Percentiles rank a stretch among this genome's conserved stretches.
These are phyloP conservation scores for Heterobasidion irregulare DNA, from an alignment of 1,284 basidiomycete genomes.

Conservation along the genomic window DNA sequence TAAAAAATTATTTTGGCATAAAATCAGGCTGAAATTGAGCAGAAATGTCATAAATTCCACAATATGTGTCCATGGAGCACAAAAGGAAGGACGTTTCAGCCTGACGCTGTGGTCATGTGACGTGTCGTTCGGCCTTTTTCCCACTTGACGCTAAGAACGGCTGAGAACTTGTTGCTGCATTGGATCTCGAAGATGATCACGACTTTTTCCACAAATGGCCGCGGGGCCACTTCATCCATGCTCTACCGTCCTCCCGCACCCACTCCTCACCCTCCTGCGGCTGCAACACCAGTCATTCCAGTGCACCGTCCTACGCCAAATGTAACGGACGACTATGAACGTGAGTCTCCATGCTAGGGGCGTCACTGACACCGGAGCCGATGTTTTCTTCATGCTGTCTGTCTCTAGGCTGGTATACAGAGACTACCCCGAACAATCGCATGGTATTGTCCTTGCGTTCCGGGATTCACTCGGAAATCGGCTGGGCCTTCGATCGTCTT, in stretches of 20 bases:
- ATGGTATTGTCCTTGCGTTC: slow-evolving; percentile 77
- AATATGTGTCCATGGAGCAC: too few species aligned
- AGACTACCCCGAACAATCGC: slow-evolving; percentile 62
- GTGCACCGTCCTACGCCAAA: slow-evolving; percentile 26
- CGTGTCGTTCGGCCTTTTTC: too few species aligned
- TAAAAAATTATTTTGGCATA: too few species aligned
- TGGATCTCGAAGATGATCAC: slow-evolving; percentile 10
- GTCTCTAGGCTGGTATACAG: slow-evolving; percentile 68
- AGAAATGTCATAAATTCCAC: too few species aligned
- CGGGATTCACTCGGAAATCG: slow-evolving; percentile 65
- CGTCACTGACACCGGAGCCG: neutral
- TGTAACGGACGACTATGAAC: slow-evolving; percentile 67
- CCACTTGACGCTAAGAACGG: too few species aligned
- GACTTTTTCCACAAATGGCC: slow-evolving; percentile 12
- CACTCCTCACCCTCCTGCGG: neutral
- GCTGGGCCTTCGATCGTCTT: slow-evolving; percentile 76
- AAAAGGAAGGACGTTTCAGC: too few species aligned
- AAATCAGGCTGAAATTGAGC: too few species aligned
- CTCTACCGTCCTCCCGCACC: slow-evolving; percentile 9
- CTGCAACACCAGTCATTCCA: slow-evolving; percentile 4
- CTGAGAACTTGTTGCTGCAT: slow-evolving; percentile 4
- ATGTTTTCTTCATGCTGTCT: neutral
- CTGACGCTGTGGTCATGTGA: too few species aligned
- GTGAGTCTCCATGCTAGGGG: slow-evolving; percentile 36
- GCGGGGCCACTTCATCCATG: slow-evolving; percentile 8